These are phyloP conservation scores for Candida coquimbonensis DNA, from an alignment of 805 yeast genomes.

Conservation along the genomic window DNA sequence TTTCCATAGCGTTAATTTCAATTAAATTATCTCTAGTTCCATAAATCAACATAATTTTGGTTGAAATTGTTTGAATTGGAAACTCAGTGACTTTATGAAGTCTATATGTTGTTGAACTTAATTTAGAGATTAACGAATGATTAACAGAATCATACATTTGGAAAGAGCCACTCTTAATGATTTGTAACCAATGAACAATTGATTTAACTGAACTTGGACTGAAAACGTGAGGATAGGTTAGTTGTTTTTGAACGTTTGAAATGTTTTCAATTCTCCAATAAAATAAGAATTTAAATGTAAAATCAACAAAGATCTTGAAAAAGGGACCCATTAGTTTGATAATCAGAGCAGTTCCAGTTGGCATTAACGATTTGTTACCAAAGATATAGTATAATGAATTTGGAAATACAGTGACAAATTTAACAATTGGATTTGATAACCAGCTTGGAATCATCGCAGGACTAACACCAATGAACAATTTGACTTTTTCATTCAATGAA, in stretches of 20 bases:
- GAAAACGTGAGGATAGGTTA: constrained; percentile 82
- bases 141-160: constrained; percentile 79
- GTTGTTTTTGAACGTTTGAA: constrained; percentile 59
- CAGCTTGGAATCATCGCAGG: constrained; percentile 95
- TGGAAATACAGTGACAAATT: constrained; percentile 72
- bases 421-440: constrained; percentile 66
- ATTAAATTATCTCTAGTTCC: constrained; percentile 68
- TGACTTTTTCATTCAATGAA: constrained; percentile 48
- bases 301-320: constrained; percentile 65
- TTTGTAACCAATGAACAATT: constrained; percentile 96
- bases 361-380: constrained; percentile 67
- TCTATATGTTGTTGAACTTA: constrained; percentile 2
- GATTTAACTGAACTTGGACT: constrained; percentile 88
- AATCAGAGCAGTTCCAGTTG: constrained; percentile 74
- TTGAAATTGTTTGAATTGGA: constrained; percentile 45
- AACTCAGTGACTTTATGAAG: constrained; percentile 40
- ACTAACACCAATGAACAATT: constrained; percentile 69
- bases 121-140: constrained; percentile 3
- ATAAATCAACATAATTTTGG: constrained; percentile 63
- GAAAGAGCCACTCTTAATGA: constrained; percentile 66
- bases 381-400: constrained; percentile 63
- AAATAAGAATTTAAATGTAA: constrained; percentile 59
- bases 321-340: constrained; percentile 69
- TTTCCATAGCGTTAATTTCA: constrained; percentile 54
- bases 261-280: constrained; percentile 78